A percentile compares a stretch with the other conserved stretches of the same genome.
Conservation (phyloP, 768 basidiomycete genomes). For the Leccinellum rugosiceps region DNA sequence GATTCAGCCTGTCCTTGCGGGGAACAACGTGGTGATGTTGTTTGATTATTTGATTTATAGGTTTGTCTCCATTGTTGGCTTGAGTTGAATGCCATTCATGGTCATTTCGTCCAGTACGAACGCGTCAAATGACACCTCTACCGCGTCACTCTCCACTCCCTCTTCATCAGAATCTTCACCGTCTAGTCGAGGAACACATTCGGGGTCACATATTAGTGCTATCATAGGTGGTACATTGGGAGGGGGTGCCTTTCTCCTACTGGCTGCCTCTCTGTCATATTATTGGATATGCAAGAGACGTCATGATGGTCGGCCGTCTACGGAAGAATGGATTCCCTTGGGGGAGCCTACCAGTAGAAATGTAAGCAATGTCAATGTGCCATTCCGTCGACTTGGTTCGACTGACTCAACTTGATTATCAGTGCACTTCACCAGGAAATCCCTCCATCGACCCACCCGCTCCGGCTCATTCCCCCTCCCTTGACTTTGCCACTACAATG, state of each 20-base stretch:
- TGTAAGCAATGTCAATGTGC: not conserved
- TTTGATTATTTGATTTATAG: conserved; percentile 21
- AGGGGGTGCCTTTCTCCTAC: not conserved
- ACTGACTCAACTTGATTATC: not conserved
- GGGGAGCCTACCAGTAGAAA: not conserved
- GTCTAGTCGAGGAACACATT: not conserved
- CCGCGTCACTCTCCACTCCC: not conserved
- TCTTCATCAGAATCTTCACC: not conserved
- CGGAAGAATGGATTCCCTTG: not conserved
- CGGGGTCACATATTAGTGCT: not conserved
- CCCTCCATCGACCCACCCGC: not conserved
- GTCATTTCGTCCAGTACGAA: conserved; percentile 1
- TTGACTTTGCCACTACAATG: not conserved
- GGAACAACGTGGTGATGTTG: conserved; percentile 3
- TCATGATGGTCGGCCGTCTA: not conserved
- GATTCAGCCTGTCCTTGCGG: conserved; percentile 1
- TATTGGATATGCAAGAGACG: not conserved
- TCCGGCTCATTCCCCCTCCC: not conserved
- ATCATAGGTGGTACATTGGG: conserved; percentile 9
- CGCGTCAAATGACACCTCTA: not conserved
- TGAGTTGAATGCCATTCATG: not conserved
- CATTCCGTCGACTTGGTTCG: not conserved
- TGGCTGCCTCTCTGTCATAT: not conserved
- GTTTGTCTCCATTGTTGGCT: not conserved
- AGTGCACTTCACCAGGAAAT: not conserved